Percentiles rank a stretch among this genome's conserved stretches.
phyloP scores from a whole-genome alignment of 805 yeast genomes.

The Kodamaea nitidulidarum region DNA sequence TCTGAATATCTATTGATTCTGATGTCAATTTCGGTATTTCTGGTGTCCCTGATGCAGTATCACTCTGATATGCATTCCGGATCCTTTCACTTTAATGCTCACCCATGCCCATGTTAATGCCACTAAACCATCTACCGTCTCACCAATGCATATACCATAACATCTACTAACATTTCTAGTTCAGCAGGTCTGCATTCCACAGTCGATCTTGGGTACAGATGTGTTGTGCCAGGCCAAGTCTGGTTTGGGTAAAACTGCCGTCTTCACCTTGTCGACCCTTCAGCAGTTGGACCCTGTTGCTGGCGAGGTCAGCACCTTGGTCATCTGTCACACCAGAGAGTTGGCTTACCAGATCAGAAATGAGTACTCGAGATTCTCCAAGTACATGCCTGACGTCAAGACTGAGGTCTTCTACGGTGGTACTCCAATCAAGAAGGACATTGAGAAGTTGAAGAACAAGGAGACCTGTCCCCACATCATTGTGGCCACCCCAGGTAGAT shows the following conservation, averaged over 20 bases:
- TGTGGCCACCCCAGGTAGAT: conserved; percentile 98
- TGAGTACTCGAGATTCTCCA: conserved; percentile 95
- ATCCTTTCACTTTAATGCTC: too few relatives aligned
- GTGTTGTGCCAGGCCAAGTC: conserved; percentile 99
- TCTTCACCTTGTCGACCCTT: conserved; percentile 89
- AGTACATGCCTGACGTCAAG: conserved; percentile 96
- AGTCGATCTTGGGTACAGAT: conserved; percentile 95
- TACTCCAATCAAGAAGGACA: conserved; percentile 77
- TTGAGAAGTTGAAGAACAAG: conserved; percentile 82
- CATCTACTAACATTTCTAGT: conserved; percentile 53
- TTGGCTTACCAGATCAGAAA: conserved; percentile 97
- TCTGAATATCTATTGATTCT: too few relatives aligned
- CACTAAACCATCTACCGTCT: too few relatives aligned
- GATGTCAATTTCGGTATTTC: too few relatives aligned
- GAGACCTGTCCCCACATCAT: conserved; percentile 95
- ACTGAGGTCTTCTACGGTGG: conserved; percentile 98
- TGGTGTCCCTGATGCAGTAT: too few relatives aligned
- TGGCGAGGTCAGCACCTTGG: conserved; percentile 93
- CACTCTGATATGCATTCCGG: too few relatives aligned
- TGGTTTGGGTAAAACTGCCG: conserved; percentile 99
- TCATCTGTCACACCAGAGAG: conserved; percentile 97
- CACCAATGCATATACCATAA: too few relatives aligned
- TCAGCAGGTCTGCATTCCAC: conserved; percentile 97
- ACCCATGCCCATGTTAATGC: too few relatives aligned
- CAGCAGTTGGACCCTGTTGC: conserved; percentile 97